Evolutionary conservation across 495 filamentous ascomycete species (phyloP).

Genomic region (Staphylotrichum longicolle): DNA sequence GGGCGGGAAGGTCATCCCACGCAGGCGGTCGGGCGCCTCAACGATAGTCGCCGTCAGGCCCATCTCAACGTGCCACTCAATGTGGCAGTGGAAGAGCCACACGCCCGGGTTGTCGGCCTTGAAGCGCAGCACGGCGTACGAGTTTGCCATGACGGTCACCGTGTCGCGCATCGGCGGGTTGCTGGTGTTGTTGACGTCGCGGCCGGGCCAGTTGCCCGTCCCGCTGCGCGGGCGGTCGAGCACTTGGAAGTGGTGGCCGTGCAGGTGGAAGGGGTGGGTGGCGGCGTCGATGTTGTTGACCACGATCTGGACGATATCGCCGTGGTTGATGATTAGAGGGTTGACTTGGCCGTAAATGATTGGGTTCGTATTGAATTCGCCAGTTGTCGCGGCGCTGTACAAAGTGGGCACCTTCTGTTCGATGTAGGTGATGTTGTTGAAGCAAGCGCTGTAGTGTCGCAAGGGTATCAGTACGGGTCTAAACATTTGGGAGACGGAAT

Average conservation of each 20-base stretch:
- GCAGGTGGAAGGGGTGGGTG: constrained; percentile 52
- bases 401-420: constrained; percentile 72
- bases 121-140: constrained; percentile 59
- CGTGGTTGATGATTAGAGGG: constrained; percentile 60
- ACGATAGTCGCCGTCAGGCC: constrained; percentile 71
- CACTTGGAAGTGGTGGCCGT: constrained; percentile 82
- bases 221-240: constrained; percentile 50
- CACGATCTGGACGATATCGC: constrained; percentile 71
- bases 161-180: constrained; percentile 55
- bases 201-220: constrained; percentile 39
- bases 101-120: constrained; percentile 69
- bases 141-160: constrained; percentile 51
- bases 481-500: no score
- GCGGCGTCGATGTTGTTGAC: constrained; percentile 75
- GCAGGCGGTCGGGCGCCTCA: constrained; percentile 63
- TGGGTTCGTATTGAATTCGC: constrained; percentile 57
- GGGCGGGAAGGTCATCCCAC: constrained; percentile 58
- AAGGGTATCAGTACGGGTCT: background rate
- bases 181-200: constrained; percentile 45
- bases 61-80: constrained; percentile 76
- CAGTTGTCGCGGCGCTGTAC: constrained; percentile 68
- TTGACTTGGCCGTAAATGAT: constrained; percentile 72
- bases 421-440: constrained; percentile 75
- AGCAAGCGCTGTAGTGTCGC: constrained; percentile 54
- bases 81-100: constrained; percentile 79